phyloP scores from a whole-genome alignment of 2,329 filamentous ascomycete species.

The Colletotrichum brevisporum region DNA sequence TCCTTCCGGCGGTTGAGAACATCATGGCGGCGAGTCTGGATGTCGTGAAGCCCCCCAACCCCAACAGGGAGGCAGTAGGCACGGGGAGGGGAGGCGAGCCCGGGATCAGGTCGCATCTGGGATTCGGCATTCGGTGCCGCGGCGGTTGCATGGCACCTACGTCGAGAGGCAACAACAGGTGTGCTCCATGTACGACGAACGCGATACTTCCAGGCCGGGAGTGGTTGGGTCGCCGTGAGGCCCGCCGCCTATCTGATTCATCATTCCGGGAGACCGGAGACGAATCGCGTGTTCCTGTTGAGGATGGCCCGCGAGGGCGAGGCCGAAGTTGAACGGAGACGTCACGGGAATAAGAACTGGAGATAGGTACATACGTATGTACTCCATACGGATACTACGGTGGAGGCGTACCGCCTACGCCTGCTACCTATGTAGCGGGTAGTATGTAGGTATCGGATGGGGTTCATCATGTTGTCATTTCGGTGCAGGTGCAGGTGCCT shows the following conservation, averaged over 20 bases:
- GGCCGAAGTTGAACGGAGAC: constrained; percentile 30
- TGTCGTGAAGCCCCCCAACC: neutral
- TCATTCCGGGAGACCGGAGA: constrained; percentile 27
- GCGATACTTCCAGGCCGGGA: too few species aligned
- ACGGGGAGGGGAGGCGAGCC: neutral
- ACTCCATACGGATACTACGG: too few species aligned
- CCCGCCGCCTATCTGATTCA: constrained; percentile 1
- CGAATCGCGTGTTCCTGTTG: constrained; percentile 25
- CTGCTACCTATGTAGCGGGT: too few species aligned
- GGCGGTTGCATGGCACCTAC: constrained; percentile 10
- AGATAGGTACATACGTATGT: too few species aligned
- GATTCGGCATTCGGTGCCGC: constrained; percentile 36
- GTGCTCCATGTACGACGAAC: too few species aligned
- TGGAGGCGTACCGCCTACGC: too few species aligned
- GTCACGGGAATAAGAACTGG: constrained; percentile 23
- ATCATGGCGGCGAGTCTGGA: constrained; percentile 9
- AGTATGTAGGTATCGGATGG: too few species aligned
- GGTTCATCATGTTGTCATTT: too few species aligned
- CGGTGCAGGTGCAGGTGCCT: too few species aligned
- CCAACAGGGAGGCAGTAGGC: constrained; percentile 1
- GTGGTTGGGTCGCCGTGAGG: too few species aligned
- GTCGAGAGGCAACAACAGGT: too few species aligned
- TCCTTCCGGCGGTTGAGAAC: constrained; percentile 2
- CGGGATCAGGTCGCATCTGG: constrained; percentile 15
- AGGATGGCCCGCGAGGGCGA: neutral